Percentiles rank a stretch among this genome's conserved stretches.
These are phyloP conservation scores for Candida sojae DNA, from an alignment of 1,139 yeast species.

Conservation along the genomic window DNA sequence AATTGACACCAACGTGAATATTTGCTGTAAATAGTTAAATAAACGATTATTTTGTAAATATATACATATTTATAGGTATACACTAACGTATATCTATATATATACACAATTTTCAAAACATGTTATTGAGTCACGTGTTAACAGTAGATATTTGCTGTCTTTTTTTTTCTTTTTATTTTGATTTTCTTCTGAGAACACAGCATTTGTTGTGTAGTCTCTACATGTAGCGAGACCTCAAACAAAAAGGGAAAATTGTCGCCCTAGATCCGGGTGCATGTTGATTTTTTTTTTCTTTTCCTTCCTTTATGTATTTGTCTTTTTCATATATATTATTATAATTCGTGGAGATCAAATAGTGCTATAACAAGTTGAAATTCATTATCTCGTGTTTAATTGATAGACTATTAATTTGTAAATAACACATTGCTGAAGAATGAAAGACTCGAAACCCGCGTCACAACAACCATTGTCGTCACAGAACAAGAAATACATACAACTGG, in stretches of 20 bases:
- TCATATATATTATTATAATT: not conserved
- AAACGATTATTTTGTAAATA: not conserved
- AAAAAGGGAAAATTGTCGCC: not conserved
- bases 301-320: not conserved
- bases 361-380: not conserved
- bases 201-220: not conserved
- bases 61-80: not conserved
- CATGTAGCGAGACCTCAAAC: not conserved
- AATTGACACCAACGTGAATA: not conserved
- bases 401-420: not conserved
- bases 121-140: not conserved
- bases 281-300: no score
- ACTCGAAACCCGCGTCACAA: not conserved
- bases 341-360: no score
- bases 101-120: not conserved
- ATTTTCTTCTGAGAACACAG: not conserved
- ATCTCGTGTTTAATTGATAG: not conserved
- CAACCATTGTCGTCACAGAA: constrained; percentile 50
- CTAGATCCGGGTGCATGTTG: constrained; percentile 1
- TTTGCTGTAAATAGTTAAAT: not conserved
- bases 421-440: not conserved
- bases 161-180: not conserved
- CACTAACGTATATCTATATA: no score
- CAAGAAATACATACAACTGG: constrained; percentile 62
- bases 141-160: not conserved